Evolutionary conservation across 23 red algal species (phyloP), one percentile per base, ranked within the genome.

Genomic region (Gracilaria gracilis): DNA sequence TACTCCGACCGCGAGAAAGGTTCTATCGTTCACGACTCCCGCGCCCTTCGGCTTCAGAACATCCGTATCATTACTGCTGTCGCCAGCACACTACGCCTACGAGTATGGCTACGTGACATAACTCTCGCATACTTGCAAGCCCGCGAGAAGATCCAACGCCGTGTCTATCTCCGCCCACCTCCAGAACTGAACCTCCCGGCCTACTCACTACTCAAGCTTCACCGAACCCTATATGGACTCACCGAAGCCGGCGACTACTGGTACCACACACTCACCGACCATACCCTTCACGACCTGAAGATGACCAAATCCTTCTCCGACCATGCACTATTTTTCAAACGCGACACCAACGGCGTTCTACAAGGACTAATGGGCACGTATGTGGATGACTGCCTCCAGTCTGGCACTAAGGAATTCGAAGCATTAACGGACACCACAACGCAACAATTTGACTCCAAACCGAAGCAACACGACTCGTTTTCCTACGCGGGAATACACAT

Each of bases 171-270:
- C 11, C 33, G 31, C 7, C 58, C 75, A 20, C 17, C 37, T 2
- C 19, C n/a, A 16, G 75, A 82, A 81, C n/a, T 46, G 42, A 4
- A 58, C 31, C 19, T 29, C 25, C 75, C 35, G 0, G n/a, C 4
- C 27, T 0, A 81, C 57, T 14, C 0, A 42, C 15, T 67, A 2
- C 36, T 82, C 1, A 31, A 42, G 21, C 49, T 91, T 8, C 14
- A 65, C 9, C 51, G 76, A 20, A 38, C 87, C 20, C 28, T 91
- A 0, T 91, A 91, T 57, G 87, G 74, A 8, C 8, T 91, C 46
- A 39, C 77, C 2, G 87, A 91, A 46, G 21, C 46, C 61, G 87
- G 87, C 12, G 75, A 91, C 27, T 81, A 72, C 32, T 91, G 55
- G 87, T 33, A 69, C 54, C 17, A 47, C 48, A 82, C 74, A 3